Evolutionary conservation across 176 grass and related monocot genomes (phyloP).

Genomic region (Poa annua): DNA sequence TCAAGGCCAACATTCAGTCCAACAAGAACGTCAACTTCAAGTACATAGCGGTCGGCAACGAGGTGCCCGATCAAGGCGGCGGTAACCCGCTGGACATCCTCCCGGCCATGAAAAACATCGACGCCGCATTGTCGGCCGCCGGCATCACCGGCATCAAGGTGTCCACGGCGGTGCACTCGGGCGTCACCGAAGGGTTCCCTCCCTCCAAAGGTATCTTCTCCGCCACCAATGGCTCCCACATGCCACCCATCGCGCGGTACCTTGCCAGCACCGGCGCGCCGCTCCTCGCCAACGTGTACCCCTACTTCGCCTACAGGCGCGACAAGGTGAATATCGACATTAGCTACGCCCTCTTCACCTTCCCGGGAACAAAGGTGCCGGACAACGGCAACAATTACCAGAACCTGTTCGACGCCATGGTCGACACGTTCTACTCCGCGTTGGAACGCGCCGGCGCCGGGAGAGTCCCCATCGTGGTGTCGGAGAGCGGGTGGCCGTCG

Average conservation of each 20-base stretch:
- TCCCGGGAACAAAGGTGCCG: not conserved
- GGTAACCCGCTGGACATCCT: constrained; percentile 24
- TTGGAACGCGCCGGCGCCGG: not conserved
- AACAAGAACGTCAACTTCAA: constrained; percentile 41
- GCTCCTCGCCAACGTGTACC: not conserved
- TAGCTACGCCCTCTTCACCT: not conserved
- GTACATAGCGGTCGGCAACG: constrained; percentile 69
- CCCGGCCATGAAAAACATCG: constrained; percentile 46
- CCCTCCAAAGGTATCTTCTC: not conserved
- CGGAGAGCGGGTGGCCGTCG: constrained; percentile 69
- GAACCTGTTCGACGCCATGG: not conserved
- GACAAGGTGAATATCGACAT: not conserved
- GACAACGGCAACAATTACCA: not conserved
- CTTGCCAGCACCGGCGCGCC: not conserved
- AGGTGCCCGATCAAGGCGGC: constrained; percentile 22
- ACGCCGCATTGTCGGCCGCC: not conserved
- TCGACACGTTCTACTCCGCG: not conserved
- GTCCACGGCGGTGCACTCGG: not conserved
- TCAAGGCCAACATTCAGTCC: constrained; percentile 49
- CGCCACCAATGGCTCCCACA: not conserved
- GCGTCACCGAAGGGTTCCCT: not conserved
- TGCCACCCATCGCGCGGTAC: not conserved
- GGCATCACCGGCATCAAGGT: constrained; percentile 9
- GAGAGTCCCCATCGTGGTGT: constrained; percentile 43
- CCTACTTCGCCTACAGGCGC: not conserved